These are phyloP conservation scores for Sporothrix inflata DNA, from an alignment of 2,329 filamentous ascomycete species.

Conservation along the genomic window DNA sequence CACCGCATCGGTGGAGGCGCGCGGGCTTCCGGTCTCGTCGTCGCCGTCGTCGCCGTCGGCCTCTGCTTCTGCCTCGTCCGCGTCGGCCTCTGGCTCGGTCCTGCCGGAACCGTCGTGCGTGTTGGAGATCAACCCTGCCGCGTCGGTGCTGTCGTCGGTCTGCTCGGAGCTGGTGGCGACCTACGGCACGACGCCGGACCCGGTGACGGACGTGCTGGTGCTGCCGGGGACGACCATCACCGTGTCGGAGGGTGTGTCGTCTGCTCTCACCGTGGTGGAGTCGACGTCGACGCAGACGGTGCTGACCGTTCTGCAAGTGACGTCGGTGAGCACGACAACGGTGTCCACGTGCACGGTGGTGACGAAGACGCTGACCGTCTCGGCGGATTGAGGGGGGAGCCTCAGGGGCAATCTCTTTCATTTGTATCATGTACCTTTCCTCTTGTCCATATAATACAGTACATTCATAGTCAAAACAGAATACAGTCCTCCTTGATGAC, in stretches of 20 bases:
- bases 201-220: not conserved
- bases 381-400: not conserved
- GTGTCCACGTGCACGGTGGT: constrained; percentile 17
- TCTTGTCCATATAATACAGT: too few species aligned
- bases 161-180: constrained; percentile 2
- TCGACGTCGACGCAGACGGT: not conserved
- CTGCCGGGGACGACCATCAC: not conserved
- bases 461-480: not conserved
- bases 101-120: not conserved
- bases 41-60: not conserved
- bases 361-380: not conserved
- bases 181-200: not conserved
- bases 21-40: not conserved
- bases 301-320: constrained; percentile 2
- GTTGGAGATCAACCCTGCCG: not conserved
- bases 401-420: too few species aligned
- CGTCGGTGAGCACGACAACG: not conserved
- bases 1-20: not conserved
- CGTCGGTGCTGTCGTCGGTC: not conserved
- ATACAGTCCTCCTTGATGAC: too few species aligned
- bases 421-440: too few species aligned
- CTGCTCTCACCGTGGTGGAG: not conserved
- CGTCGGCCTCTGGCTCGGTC: not conserved
- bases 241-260: not conserved
- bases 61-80: not conserved